These are phyloP conservation scores for Metarhizium album DNA, from an alignment of 2,329 filamentous ascomycete species.

Conservation along the genomic window DNA sequence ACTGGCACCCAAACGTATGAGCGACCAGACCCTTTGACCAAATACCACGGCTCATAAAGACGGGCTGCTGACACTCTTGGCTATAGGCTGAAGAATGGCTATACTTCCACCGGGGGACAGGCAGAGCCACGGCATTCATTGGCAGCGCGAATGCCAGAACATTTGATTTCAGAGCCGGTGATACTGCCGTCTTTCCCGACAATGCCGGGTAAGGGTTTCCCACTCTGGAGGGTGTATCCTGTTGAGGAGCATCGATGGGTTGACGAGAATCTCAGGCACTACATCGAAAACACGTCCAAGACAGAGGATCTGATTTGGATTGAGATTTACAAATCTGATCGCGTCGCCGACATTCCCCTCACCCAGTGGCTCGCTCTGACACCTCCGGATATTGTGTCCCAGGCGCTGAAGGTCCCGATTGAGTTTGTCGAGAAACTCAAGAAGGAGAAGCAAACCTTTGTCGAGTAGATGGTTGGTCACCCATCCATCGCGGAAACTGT, in stretches of 20 bases:
- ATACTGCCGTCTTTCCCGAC: constrained; percentile 58
- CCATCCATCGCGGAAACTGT: neutral
- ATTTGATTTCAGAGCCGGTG: constrained; percentile 57
- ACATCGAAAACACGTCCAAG: constrained; percentile 57
- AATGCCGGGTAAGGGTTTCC: constrained; percentile 38
- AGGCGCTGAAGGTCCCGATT: constrained; percentile 46
- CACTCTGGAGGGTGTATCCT: neutral
- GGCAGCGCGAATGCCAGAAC: constrained; percentile 50
- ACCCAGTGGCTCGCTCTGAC: constrained; percentile 62
- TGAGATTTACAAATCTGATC: constrained; percentile 58
- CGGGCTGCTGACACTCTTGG: neutral
- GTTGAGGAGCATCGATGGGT: neutral
- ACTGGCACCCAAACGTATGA: constrained; percentile 58
- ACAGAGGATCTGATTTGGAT: constrained; percentile 56
- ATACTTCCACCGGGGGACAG: constrained; percentile 55
- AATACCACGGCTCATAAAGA: neutral
- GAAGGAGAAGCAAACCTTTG: constrained; percentile 52
- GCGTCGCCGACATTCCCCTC: constrained; percentile 54
- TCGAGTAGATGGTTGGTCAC: constrained; percentile 4
- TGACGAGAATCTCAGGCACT: constrained; percentile 36
- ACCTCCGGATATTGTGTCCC: constrained; percentile 49
- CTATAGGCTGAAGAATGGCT: constrained; percentile 56
- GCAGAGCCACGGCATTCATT: constrained; percentile 53
- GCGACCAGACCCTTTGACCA: neutral
- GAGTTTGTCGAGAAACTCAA: constrained; percentile 46